Base-by-base conservation (phyloP, 306 rosid genomes). In the Crotalaria pallida region DNA sequence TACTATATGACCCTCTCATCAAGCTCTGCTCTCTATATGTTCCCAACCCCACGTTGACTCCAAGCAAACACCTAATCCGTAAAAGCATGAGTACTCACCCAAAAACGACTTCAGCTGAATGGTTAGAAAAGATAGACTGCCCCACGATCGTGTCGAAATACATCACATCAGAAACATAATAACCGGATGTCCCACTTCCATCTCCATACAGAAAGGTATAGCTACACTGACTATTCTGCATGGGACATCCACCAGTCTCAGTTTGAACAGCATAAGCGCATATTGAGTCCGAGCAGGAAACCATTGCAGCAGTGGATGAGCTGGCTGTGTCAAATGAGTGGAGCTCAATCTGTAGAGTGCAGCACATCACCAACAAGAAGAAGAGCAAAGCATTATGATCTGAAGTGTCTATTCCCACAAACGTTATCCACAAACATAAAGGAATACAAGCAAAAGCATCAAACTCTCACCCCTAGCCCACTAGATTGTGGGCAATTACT, bases 121-220 rank as follows among this genome's bases (percentile, higher is more conserved):
- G 77, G 77, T 94, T 91, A 27, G 86, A 74, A 52, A 84, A 23
- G 79, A 77, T 10, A 67, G 92, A 80, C 74, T 82, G 92, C 22
- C 91, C 97, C 70, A 87, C 23, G 77, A 91, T 67, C 82, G 72
- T 84, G 81, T 91, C 97, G 55, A 94, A 87, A 81, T 84, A 87
- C 83, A 94, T 79, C 0, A 85, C 67, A 65, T 94, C 99, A 1
- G 92, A 81, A 38, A 91, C 87, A 83, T 94, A 94, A 82, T 71
- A 87, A 65, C 99, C 97, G 1, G 92, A 83, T 2, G 99, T 94
- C 55, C 96, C 99, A 65, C 99, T 94, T 83, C 95, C 92, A 83
- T 94, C 99, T 41, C 95, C 97, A 73, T 85, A 94, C 78, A 84
- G 89, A 74, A 91, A 94, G 22, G 84, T 60, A 81, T 94, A 94